Evolutionary conservation across 495 filamentous ascomycete species (phyloP), one percentile per base, ranked within the genome.

Genomic region (Xylaria sp.): DNA sequence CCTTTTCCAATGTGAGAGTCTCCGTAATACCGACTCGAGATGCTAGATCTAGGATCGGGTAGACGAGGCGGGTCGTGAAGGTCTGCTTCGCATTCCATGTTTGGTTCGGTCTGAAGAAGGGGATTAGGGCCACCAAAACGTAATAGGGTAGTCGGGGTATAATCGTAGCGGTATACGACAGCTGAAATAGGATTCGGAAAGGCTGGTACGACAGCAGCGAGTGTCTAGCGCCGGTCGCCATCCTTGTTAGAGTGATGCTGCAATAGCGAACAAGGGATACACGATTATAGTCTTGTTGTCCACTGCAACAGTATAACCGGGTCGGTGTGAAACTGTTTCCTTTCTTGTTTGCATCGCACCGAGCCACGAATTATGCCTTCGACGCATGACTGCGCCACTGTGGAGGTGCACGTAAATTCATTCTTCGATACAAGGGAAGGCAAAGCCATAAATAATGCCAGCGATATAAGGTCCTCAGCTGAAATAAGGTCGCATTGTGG

Each of bases 61-160:
- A 61, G 33, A 24, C 26, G 63, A 72, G 17, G n/a, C 62, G 72
- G 8, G 63, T 57, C 57, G 72, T 58, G 44, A 76, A 55, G 9
- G 66, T 64, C 35, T 76, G 74, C 37, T 74, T 76, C 7, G 37
- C 53, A 5, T 19, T 68, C 74, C 72, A 76, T 70, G 15, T 5
- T 8, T 21, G 17, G 33, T 68, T 37, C 2, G 67, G 71, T n/a
- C 71, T 33, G 15, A 69, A 17, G 53, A 40, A 48, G 3, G 71
- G 71, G 12, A 73, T 12, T 0, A 50, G 33, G 24, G 71, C 8
- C n/a, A 35, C 26, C 5, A 61, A 5, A 15, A 31, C 17, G 14
- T 52, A 73, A 15, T 46, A 70, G 1, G 71, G 71, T 14, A 73
- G 26, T 21, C 66, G 61, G 5, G 40, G 12, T 24, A 73, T n/a